Conservation (phyloP, 2,329 filamentous ascomycete species). For the Aspergillus luchuensis region DNA sequence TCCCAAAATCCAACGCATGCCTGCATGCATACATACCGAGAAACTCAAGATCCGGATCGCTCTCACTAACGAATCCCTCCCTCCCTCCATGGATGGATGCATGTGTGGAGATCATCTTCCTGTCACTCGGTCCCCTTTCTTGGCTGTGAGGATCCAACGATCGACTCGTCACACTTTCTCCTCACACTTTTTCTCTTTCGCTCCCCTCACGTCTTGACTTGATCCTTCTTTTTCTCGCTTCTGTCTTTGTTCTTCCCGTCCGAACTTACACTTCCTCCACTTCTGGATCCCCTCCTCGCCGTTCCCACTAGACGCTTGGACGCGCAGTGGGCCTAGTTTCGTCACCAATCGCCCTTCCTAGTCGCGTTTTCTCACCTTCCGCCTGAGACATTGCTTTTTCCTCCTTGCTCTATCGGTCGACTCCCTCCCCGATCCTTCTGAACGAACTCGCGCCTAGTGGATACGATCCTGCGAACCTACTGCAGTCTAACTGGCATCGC, state of each 20-base stretch:
- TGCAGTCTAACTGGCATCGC: conserved; percentile 25
- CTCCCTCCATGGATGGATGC: conserved; percentile 12
- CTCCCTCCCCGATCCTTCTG: conserved; percentile 12
- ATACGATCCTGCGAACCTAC: conserved; percentile 19
- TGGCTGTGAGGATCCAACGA: conserved; percentile 16
- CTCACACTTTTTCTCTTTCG: conserved; percentile 15
- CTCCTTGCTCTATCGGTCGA: conserved; percentile 21
- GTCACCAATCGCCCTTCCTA: conserved; percentile 14
- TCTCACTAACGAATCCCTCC: background rate
- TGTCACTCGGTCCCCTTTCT: conserved; percentile 21
- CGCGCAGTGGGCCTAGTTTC: conserved; percentile 12
- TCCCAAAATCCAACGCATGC: background rate
- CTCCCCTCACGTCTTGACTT: conserved; percentile 19
- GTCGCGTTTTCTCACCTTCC: conserved; percentile 9
- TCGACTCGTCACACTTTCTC: conserved; percentile 25
- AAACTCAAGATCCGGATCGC: background rate
- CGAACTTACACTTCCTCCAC: background rate
- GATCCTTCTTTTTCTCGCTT: background rate
- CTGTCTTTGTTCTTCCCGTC: background rate
- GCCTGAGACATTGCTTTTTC: conserved; percentile 18
- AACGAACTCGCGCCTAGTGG: conserved; percentile 15
- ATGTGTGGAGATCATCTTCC: conserved; percentile 13
- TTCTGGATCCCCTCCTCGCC: background rate
- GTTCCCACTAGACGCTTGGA: conserved; percentile 10
- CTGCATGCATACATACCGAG: conserved; percentile 1